These are phyloP conservation scores for Macrolepiota fuliginosa DNA, from an alignment of 768 basidiomycete genomes.

Conservation along the genomic window DNA sequence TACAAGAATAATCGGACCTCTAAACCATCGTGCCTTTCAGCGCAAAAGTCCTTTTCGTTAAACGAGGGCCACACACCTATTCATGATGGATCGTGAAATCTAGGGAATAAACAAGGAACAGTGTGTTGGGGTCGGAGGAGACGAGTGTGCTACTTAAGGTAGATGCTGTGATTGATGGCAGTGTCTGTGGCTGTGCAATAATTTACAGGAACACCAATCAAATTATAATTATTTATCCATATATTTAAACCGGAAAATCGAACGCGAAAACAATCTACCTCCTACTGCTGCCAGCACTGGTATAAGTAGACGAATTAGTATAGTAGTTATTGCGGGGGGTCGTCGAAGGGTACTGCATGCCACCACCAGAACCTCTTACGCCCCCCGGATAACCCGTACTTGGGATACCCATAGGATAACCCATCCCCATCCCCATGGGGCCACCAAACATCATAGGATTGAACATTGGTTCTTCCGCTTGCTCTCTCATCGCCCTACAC, in stretches of 20 bases:
- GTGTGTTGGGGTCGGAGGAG: background rate
- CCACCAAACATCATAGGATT: constrained; percentile 13
- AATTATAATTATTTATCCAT: background rate
- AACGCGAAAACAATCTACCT: background rate
- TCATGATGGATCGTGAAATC: constrained; percentile 1
- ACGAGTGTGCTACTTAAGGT: background rate
- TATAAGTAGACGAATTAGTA: background rate
- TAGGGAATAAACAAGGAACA: background rate
- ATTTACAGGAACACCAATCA: background rate
- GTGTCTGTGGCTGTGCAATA: background rate
- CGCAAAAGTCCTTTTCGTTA: no score
- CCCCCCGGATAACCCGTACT: background rate
- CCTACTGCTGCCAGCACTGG: background rate
- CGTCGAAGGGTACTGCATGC: background rate
- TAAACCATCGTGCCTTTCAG: constrained; percentile 5
- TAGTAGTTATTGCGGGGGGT: constrained; percentile 1
- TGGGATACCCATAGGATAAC: background rate
- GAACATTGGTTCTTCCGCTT: constrained; percentile 38
- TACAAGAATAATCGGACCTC: constrained; percentile 23
- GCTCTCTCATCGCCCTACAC: constrained; percentile 49
- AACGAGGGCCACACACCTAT: background rate
- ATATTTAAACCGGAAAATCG: background rate
- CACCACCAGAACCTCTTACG: background rate
- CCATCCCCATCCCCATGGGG: constrained; percentile 12
- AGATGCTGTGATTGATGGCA: background rate